Evolutionary conservation across 805 yeast genomes (phyloP), one percentile per base, ranked within the genome.

Genomic region (Lipomyces lipofer): DNA sequence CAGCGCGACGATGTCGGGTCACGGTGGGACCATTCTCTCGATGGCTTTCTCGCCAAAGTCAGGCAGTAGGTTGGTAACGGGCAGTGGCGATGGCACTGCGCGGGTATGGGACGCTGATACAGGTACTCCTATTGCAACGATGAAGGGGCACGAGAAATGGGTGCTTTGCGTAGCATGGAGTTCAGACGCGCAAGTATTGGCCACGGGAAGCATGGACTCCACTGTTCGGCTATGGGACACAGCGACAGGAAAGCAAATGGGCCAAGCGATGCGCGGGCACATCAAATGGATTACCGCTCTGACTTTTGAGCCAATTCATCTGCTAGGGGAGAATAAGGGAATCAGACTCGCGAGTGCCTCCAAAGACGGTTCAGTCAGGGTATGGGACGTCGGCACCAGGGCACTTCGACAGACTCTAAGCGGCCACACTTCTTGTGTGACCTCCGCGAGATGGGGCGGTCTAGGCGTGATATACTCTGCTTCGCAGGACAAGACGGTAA

Each of bases 361-460:
- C 2, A 94, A 92, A 68, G 99, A 94, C 69, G 88, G 95, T 19
- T 84, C 96, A 1, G 76, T 91, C 10, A 84, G 85, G 63, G 78
- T 94, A 4, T 94, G 99, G 99, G 96, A 92, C 65, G 79, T 89
- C 1, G 78, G 81, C 12, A 73, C 84, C 39, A 79, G 96, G 62
- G 78, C 76, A 1, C 82, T 90, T 63, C 65, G 79, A 49, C 75
- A 79, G 68, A 85, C 95, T 1, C 73, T 94, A 77, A 80, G 87
- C 51, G 97, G 98, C 0, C 99, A 94, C 67, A 78, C 89, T 29
- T 82, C 86, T 47, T 81, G 95, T 0, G 97, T 94, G 2, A 85
- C 96, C 1, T 89, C 97, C 73, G 95, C 91, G n/a, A 90, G 85
- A 69, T 94, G 99, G 99, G 88, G 97, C 54, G 99, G 99, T 1